Percentiles rank a stretch among this genome's conserved stretches.
Conservation (phyloP, 805 yeast species). For the Wickerhamomyces bisporus region DNA sequence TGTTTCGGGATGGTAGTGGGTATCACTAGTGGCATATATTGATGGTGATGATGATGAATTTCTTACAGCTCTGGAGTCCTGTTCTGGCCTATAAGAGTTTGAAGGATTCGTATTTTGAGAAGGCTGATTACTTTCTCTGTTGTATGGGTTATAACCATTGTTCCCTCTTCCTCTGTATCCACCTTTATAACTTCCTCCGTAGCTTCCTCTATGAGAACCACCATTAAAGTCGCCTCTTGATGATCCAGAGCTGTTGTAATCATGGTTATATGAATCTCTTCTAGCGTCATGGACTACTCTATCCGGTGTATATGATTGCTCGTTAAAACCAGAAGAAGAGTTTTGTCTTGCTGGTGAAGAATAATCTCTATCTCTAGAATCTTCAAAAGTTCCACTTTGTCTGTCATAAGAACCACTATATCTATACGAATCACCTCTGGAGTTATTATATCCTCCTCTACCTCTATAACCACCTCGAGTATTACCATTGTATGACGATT, state of each 20-base stretch:
- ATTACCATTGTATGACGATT: not conserved
- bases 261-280: not conserved
- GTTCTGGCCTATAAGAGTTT: too few species aligned
- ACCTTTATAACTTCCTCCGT: slow-evolving; percentile 2
- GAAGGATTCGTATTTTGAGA: not conserved
- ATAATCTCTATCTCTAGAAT: not conserved
- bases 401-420: slow-evolving; percentile 1
- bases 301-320: not conserved
- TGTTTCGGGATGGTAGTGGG: too few species aligned
- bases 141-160: slow-evolving; percentile 3
- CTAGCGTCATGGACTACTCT: too few species aligned
- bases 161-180: slow-evolving; percentile 2
- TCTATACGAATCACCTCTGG: slow-evolving; percentile 4
- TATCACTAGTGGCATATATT: not conserved
- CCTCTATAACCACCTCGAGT: slow-evolving; percentile 1
- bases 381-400: not conserved
- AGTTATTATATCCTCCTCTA: slow-evolving; percentile 6
- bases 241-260: not conserved
- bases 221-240: slow-evolving; percentile 1
- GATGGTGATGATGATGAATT: too few species aligned
- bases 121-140: not conserved
- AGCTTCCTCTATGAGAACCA: not conserved
- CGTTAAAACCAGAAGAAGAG: not conserved
- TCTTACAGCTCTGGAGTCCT: not conserved
- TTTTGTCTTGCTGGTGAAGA: not conserved